Percentiles rank a stretch among this genome's conserved stretches.
These are phyloP conservation scores for Lantana camara DNA, from an alignment of 257 asterid species.

Conservation along the genomic window DNA sequence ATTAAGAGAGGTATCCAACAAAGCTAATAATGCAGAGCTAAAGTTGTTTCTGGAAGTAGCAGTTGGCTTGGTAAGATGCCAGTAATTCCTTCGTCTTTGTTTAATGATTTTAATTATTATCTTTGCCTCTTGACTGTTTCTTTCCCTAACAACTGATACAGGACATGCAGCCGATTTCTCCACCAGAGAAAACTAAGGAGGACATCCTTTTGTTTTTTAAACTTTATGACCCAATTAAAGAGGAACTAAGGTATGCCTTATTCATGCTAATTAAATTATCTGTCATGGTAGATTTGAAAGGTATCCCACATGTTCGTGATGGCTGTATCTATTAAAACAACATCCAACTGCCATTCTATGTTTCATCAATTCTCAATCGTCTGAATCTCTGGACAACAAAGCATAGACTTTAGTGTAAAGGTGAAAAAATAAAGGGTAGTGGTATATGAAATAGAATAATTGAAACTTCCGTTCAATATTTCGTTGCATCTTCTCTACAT, in stretches of 20 bases:
- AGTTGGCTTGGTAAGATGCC: constrained; percentile 54
- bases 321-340: not conserved
- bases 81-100: constrained; percentile 7
- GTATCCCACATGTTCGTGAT: not conserved
- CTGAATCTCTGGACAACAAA: too few species aligned
- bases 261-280: constrained; percentile 25
- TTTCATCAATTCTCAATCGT: too few species aligned
- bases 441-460: too few species aligned
- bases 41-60: constrained; percentile 76
- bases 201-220: constrained; percentile 79
- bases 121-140: constrained; percentile 6
- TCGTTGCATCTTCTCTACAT: too few species aligned
- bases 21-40: constrained; percentile 70
- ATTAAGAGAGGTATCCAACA: constrained; percentile 73
- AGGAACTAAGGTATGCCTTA: constrained; percentile 54
- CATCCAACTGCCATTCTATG: not conserved
- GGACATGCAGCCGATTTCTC: constrained; percentile 66
- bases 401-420: too few species aligned
- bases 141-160: constrained; percentile 28
- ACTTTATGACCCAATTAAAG: constrained; percentile 70
- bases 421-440: too few species aligned
- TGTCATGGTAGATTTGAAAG: not conserved
- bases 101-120: constrained; percentile 24
- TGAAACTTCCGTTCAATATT: too few species aligned
- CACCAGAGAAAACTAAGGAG: constrained; percentile 65